Evolutionary conservation across 345 rosid species (phyloP).

Genomic region (Bruguiera gymnorhiza): DNA sequence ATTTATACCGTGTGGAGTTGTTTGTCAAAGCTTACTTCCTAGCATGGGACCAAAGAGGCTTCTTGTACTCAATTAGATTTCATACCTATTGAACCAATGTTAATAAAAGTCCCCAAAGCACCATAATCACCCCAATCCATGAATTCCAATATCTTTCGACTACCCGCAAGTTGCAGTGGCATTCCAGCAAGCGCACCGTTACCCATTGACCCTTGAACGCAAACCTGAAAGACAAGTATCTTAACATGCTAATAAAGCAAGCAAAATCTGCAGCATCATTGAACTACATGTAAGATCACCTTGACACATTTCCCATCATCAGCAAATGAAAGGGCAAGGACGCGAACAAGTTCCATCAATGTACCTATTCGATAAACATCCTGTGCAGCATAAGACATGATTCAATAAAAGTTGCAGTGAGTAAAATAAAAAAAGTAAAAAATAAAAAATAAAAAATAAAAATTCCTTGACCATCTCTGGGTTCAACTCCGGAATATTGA

Average conservation of each 20-base stretch:
- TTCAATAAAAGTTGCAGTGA: constrained; percentile 10
- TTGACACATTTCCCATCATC: constrained; percentile 94
- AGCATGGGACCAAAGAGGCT: too few species aligned
- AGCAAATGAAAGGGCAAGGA: constrained; percentile 81
- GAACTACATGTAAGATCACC: constrained; percentile 37
- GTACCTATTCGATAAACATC: constrained; percentile 98
- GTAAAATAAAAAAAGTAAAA: too few species aligned
- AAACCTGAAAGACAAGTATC: constrained; percentile 52
- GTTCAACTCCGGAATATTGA: constrained; percentile 87
- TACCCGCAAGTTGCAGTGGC: constrained; percentile 95
- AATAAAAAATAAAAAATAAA: neutral
- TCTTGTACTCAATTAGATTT: neutral
- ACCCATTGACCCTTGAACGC: constrained; percentile 99
- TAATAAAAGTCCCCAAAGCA: constrained; percentile 74
- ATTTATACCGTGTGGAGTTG: too few species aligned
- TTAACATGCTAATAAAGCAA: constrained; percentile 3
- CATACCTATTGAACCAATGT: constrained; percentile 83
- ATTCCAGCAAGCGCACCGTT: constrained; percentile 94
- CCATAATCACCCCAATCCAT: constrained; percentile 97
- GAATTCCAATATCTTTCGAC: constrained; percentile 78
- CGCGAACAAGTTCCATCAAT: constrained; percentile 84
- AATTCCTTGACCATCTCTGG: constrained; percentile 76
- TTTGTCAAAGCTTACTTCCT: too few species aligned
- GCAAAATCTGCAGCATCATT: neutral
- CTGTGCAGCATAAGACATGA: constrained; percentile 42